phyloP scores from a whole-genome alignment of 1,139 yeast species.

The Pichia sp. region DNA sequence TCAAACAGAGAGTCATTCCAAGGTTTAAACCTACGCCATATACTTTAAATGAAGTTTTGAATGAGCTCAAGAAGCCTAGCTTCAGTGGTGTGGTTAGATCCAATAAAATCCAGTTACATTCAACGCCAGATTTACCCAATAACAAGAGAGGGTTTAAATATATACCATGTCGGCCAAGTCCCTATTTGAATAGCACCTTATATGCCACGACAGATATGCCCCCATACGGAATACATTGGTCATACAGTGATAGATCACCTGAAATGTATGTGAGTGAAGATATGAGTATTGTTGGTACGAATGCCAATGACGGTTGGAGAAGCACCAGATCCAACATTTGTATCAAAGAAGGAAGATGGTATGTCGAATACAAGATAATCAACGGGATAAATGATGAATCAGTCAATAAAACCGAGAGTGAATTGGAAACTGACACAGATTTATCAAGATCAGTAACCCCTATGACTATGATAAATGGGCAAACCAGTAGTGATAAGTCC shows the following conservation, averaged over 20 bases:
- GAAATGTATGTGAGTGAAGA: conserved; percentile 44
- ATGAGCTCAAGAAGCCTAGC: conserved; percentile 17
- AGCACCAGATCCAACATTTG: conserved; percentile 70
- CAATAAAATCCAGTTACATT: conserved; percentile 33
- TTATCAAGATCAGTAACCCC: conserved; percentile 9
- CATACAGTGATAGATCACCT: conserved; percentile 65
- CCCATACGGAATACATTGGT: conserved; percentile 56
- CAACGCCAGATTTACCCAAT: conserved; percentile 68
- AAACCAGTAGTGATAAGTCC: not conserved
- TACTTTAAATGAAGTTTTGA: conserved; percentile 20
- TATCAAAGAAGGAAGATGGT: conserved; percentile 71
- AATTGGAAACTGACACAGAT: not conserved
- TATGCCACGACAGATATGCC: conserved; percentile 72
- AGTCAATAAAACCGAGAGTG: conserved; percentile 32
- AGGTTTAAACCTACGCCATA: conserved; percentile 28
- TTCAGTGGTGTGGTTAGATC: conserved; percentile 37
- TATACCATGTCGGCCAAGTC: conserved; percentile 69
- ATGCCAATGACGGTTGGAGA: conserved; percentile 67
- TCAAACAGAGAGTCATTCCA: conserved; percentile 16
- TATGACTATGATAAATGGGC: not conserved
- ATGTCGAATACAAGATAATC: conserved; percentile 65
- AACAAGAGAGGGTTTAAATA: conserved; percentile 81
- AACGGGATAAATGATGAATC: conserved; percentile 29
- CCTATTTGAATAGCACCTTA: conserved; percentile 47
- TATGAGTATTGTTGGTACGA: conserved; percentile 34